Evolutionary conservation across 108 stramenopile species (phyloP), one percentile per base, ranked within the genome.

Genomic region (Nitzschia palea): DNA sequence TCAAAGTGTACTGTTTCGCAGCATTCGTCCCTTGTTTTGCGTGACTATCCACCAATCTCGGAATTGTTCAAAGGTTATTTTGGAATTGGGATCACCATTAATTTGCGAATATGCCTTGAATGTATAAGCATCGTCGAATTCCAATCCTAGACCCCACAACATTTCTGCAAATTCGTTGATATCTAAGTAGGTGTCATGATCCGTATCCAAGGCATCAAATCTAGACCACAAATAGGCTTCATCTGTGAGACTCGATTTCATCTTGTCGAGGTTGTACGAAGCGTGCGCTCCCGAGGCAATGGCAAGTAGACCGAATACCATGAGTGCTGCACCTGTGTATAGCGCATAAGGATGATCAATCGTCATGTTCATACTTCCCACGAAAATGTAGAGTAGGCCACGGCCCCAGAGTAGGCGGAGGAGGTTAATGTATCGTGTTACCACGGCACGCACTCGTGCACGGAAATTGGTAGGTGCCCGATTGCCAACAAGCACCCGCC

Each of bases 341-440:
- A 59, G 33, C 32, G 48, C 59, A 23, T 73, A 67, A 17, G 34
- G 17, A 28, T 63, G 55, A 28, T 18, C 26, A 43, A 80, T 67
- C n/a, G 81, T 64, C n/a, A 74, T n/a, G 53, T 78, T 68, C 53
- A 86, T 57, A 25, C 40, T 55, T 15, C 79, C 85, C 12, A 71
- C 69, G 56, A 80, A 65, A 26, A 82, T 59, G 60, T 79, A 82
- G 37, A 86, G 50, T 4, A 80, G n/a, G 8, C 85, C 85, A 3
- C 85, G 80, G 10, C 85, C 85, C 85, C 85, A 86, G 12, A 82
- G 18, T 20, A 78, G 62, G 20, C 75, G 65, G 37, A 79, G 51
- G 31, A 86, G 40, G 30, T 68, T 66, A 31, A 82, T 47, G 58
- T 85, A 60, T 8, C 78, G 62, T 18, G 63, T 72, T 6, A 76